Base-by-base conservation (phyloP, 2,329 filamentous ascomycete genomes). In the Verticillium nubilum region DNA sequence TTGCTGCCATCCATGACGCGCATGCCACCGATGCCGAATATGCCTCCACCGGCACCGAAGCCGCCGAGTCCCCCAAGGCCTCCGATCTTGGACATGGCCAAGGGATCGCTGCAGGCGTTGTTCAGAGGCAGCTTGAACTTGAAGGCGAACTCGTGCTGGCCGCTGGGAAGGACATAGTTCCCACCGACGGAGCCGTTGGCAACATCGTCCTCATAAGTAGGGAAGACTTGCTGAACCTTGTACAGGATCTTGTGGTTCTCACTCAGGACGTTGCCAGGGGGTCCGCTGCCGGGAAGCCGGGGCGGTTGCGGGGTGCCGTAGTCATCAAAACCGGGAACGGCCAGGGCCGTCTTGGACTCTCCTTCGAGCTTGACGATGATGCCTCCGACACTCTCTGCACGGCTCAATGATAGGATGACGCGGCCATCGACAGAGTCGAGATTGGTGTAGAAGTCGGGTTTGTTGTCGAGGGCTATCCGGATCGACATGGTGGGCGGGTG, bases 301-400 rank as follows among this genome's bases (percentile, higher is more conserved):
- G 54, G 52, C 4, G 59, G 62, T 26, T 56, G 42, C 19, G 28
- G 28, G 19, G 25, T 52, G 23, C 60, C 59, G 50, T 54, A 54
- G 19, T 64, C 61, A 26, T 74, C 70, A 69, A 78, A 72, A 68
- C 76, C 65, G 66, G 84, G 75, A 63, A 83, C 70, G 73, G 77
- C 71, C 17, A 92, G 74, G 52, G 88, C 81, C 5, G 90, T 93
- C 63, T 82, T 82, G 54, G 86, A 86, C 74, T 95, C 90, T 65
- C 91, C 91, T 70, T 95, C 91, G 31, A 95, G 84, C 77, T 95
- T 95, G 68, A 94, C 90, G 37, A 91, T 80, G 63, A 95, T 87
- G 57, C 86, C 89, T 55, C 85, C 85, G 56, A 94, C 81, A 59
- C 83, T 80, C 71, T 94, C 90, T 58, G 89, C 76, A 64, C 87